Base-by-base conservation (phyloP, 768 basidiomycete species). In the Calocera viscosa region DNA sequence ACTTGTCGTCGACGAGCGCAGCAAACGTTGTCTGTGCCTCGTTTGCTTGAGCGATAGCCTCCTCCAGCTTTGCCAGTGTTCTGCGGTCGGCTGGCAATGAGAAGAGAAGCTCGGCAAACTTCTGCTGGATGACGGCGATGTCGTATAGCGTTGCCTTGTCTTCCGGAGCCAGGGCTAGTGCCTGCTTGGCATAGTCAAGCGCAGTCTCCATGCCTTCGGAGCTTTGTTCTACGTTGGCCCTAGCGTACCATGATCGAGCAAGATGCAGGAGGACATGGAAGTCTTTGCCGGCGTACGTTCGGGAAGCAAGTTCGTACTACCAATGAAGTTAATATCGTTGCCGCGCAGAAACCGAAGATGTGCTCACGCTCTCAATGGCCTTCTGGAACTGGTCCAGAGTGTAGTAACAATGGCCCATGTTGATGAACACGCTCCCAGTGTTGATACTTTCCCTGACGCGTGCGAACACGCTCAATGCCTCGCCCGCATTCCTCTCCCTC, bases 51-150 rank as follows among this genome's bases (percentile, higher is more conserved):
- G 86, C 83, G 65, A 93, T 85, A 1, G 88, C 91, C 53, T 79
- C 79, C 68, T 89, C 81, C 24, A 98, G 80, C 69, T 97, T 93
- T 66, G 83, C 84, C 10, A 94, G 79, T 1, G 88, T 84, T 22
- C 95, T 87, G 74, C 93, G 92, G 30, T 84, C 79, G 0, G 87
- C 82, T 0, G 82, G 80, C 28, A 94, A 77, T 0, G 84, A 81
- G 70, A 93, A 87, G 28, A 98, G 77, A 77, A 97, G 82, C 75
- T 97, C 95, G 0, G 92, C 90, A 0, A 90, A 87, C 76, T 97
- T 97, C 75, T 99, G 96, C 75, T 94, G 88, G 35, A 98, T 93
- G 89, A 99, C 94, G 66, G 95, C 94, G 72, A 97, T 91, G 75
- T 99, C 98, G 78, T 94, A 98, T 47, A 92, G 68, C 64, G 89